Percentiles rank a stretch among this genome's conserved stretches.
Conservation (phyloP, 2,329 filamentous ascomycete genomes). For the Calonectria hawksworthii region DNA sequence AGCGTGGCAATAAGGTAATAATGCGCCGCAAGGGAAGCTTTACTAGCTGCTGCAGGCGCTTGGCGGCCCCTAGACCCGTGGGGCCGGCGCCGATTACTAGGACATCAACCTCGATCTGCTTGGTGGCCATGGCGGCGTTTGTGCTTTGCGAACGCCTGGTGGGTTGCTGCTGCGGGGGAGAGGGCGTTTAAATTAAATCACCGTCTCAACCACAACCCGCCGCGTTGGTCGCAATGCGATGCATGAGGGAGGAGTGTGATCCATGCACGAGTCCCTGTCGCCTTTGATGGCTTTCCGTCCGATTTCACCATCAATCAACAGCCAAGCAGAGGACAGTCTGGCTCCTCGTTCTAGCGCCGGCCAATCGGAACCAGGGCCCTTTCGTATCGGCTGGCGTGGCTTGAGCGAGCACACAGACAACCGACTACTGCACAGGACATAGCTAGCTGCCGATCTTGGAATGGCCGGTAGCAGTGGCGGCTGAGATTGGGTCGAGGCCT, state of each 20-base stretch:
- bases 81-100: constrained; percentile 98
- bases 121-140: constrained; percentile 27
- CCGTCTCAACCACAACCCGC: neutral
- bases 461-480: neutral
- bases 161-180: neutral
- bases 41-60: constrained; percentile 97
- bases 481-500: neutral
- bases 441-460: neutral
- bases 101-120: constrained; percentile 86
- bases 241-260: neutral
- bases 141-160: neutral
- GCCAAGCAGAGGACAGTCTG: neutral
- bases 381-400: neutral
- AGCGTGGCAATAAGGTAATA: constrained; percentile 43
- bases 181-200: neutral
- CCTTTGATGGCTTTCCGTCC: neutral
- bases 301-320: neutral
- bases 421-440: neutral
- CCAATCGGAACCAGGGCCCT: neutral
- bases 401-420: neutral
- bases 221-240: neutral
- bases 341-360: neutral
- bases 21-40: constrained; percentile 53
- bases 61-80: constrained; percentile 96
- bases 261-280: neutral